Conservation (phyloP, 1,139 yeast genomes). For the Yamadazyma atmosphaerica region DNA sequence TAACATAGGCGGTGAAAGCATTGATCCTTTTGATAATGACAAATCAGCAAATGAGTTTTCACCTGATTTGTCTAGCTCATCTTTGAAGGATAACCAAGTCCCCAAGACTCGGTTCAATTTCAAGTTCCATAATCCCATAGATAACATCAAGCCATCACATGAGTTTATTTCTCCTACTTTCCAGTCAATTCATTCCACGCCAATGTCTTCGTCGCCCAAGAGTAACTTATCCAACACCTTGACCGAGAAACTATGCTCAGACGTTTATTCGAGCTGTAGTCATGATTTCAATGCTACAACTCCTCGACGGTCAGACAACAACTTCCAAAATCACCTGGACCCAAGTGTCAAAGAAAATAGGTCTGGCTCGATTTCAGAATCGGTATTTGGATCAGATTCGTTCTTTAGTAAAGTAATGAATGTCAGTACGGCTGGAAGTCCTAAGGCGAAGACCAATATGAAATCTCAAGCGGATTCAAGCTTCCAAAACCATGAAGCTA, state of each 20-base stretch:
- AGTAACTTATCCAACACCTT: not conserved
- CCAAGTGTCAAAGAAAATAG: too few species aligned
- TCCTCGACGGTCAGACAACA: too few species aligned
- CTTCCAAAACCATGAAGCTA: not conserved
- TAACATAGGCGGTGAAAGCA: conserved; percentile 1
- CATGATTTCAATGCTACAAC: not conserved
- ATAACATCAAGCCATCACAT: conserved; percentile 25
- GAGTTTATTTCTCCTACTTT: conserved; percentile 28
- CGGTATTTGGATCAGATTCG: conserved; percentile 12
- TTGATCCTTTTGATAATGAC: not conserved
- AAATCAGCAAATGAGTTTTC: too few species aligned
- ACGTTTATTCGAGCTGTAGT: conserved; percentile 1
- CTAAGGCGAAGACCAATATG: conserved; percentile 1
- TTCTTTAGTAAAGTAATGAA: conserved; percentile 22
- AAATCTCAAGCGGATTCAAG: not conserved
- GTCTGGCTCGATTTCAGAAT: not conserved
- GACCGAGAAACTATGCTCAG: not conserved
- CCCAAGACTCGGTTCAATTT: conserved; percentile 3
- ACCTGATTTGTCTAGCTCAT: not conserved
- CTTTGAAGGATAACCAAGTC: not conserved
- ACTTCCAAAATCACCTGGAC: too few species aligned
- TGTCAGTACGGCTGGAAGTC: not conserved
- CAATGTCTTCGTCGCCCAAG: conserved; percentile 2
- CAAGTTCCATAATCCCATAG: conserved; percentile 43
- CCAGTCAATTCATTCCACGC: conserved; percentile 25